phyloP scores from a whole-genome alignment of 139 green algal species.

The Tetraselmis chui region DNA sequence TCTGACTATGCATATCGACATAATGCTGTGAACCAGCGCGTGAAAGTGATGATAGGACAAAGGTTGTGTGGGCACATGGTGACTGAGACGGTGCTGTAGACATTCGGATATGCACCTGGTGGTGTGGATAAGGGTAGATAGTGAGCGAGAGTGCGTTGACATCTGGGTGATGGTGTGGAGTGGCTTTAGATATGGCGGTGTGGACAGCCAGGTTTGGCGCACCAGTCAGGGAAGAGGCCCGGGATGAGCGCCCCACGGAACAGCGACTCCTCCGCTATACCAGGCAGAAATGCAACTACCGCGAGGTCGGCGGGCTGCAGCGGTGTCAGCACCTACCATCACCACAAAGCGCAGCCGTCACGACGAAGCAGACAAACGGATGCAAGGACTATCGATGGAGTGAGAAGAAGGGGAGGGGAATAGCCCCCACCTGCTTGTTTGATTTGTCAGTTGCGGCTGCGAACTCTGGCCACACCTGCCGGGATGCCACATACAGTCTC shows the following conservation, averaged over 20 bases:
- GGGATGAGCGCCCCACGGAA: slow-evolving; percentile 74
- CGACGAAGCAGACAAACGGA: neutral
- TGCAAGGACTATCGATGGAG: neutral
- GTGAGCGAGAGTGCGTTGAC: too few relatives aligned
- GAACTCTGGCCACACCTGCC: slow-evolving; percentile 48
- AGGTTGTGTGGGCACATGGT: too few relatives aligned
- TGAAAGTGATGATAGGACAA: too few relatives aligned
- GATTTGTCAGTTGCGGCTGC: slow-evolving; percentile 46
- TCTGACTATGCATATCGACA: too few relatives aligned
- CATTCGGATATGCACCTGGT: too few relatives aligned
- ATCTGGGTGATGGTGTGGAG: too few relatives aligned
- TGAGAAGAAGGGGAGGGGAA: neutral
- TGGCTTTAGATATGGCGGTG: too few relatives aligned
- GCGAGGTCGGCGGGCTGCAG: slow-evolving; percentile 48
- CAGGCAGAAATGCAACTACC: slow-evolving; percentile 44
- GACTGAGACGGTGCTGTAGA: too few relatives aligned
- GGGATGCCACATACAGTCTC: too few relatives aligned
- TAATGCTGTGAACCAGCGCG: too few relatives aligned
- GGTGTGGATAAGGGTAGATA: too few relatives aligned
- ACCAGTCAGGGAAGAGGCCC: slow-evolving; percentile 56
- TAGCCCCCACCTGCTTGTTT: slow-evolving; percentile 46
- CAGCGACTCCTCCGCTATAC: slow-evolving; percentile 64
- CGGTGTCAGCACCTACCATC: slow-evolving; percentile 49
- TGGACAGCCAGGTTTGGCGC: neutral
- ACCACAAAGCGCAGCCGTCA: neutral